phyloP scores from a whole-genome alignment of 768 basidiomycete species.

The Lactifluus pinguis region DNA sequence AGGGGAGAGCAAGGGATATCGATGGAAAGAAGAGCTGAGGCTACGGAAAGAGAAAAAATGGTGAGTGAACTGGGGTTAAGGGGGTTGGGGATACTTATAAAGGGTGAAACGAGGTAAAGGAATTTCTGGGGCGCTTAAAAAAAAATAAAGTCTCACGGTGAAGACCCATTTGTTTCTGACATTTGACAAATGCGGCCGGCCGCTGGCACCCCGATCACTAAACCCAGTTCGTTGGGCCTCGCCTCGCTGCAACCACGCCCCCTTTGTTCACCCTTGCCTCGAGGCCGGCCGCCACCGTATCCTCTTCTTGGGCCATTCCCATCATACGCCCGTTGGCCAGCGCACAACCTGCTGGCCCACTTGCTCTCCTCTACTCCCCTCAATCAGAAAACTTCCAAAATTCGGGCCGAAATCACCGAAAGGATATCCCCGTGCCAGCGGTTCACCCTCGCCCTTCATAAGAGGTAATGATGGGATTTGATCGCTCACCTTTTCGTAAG shows the following conservation, averaged over 20 bases:
- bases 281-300: not conserved
- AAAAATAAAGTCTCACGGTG: constrained; percentile 4
- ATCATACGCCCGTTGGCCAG: not conserved
- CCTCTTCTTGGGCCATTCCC: not conserved
- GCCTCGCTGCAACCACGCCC: constrained; percentile 12
- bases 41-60: constrained; percentile 17
- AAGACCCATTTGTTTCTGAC: constrained; percentile 7
- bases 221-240: constrained; percentile 10
- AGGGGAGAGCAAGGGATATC: constrained; percentile 16
- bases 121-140: constrained; percentile 4
- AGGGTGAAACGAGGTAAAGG: not conserved
- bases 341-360: not conserved
- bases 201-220: constrained; percentile 1
- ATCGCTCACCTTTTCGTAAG: too few relatives aligned
- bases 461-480: not conserved
- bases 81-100: constrained; percentile 9
- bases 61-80: constrained; percentile 4
- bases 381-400: constrained; percentile 1
- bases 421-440: constrained; percentile 3
- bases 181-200: not conserved
- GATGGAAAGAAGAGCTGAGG: constrained; percentile 10
- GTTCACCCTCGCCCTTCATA: constrained; percentile 7
- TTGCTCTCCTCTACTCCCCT: not conserved
- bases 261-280: constrained; percentile 6
- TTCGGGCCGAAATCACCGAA: constrained; percentile 16